These are phyloP conservation scores for Chrysosporium queenslandicum DNA, from an alignment of 2,329 filamentous ascomycete genomes.

Conservation along the genomic window DNA sequence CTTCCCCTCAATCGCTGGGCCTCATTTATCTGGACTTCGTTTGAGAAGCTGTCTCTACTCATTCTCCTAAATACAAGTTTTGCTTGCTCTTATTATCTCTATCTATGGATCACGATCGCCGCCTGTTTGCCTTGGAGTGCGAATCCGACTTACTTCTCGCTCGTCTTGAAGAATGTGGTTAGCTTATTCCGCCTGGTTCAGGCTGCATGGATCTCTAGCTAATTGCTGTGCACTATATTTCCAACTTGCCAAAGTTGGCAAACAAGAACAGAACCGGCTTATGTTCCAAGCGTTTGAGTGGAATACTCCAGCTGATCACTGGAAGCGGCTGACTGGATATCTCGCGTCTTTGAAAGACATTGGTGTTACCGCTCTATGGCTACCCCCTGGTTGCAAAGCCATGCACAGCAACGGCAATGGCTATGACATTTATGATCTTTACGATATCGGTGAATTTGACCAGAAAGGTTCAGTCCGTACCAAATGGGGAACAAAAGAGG, in stretches of 20 bases:
- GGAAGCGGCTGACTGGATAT: conserved; percentile 46
- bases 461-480: conserved; percentile 55
- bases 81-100: too few relatives aligned
- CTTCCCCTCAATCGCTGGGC: too few relatives aligned
- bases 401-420: conserved; percentile 53
- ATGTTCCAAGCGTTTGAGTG: conserved; percentile 66
- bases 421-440: conserved; percentile 61
- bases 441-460: conserved; percentile 61
- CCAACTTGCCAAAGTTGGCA: neutral
- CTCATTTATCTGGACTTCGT: too few relatives aligned
- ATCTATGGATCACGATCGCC: too few relatives aligned
- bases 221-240: neutral
- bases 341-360: conserved; percentile 48
- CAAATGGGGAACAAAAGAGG: conserved; percentile 59
- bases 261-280: conserved; percentile 36
- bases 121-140: too few relatives aligned
- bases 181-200: neutral
- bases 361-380: conserved; percentile 56
- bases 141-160: too few relatives aligned
- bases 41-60: too few relatives aligned
- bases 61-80: too few relatives aligned
- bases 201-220: neutral
- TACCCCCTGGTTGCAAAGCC: conserved; percentile 62
- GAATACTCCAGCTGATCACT: conserved; percentile 57
- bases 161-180: too few relatives aligned